A percentile compares a stretch with the other conserved stretches of the same genome.
phyloP scores from a whole-genome alignment of 345 rosid genomes.

The Geranium brycei region DNA sequence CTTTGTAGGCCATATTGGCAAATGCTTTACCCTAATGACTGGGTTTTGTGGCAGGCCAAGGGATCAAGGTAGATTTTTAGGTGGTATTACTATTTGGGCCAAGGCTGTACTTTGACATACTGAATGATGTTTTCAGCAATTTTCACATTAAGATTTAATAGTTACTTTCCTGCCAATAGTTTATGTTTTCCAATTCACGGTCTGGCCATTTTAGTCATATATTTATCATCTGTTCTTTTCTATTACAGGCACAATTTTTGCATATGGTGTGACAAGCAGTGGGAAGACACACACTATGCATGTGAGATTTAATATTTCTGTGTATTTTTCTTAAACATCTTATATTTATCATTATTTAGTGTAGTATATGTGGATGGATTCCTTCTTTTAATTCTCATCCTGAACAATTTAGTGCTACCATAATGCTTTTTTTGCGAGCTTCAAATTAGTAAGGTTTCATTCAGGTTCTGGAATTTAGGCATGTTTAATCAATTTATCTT shows the following conservation, averaged over 20 bases:
- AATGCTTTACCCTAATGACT: background rate
- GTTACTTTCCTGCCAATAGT: background rate
- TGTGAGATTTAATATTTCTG: constrained; percentile 40
- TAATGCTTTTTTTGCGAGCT: background rate
- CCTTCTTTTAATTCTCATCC: background rate
- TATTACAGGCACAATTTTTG: constrained; percentile 80
- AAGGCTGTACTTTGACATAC: background rate
- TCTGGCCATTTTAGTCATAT: background rate
- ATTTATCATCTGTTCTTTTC: constrained; percentile 16
- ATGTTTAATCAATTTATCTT: background rate
- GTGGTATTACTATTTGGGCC: background rate
- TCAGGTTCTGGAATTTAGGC: background rate
- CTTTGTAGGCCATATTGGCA: background rate
- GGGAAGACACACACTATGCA: constrained; percentile 99
- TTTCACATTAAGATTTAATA: background rate
- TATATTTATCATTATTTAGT: background rate
- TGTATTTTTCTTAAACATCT: background rate
- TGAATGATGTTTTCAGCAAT: background rate
- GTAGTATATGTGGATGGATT: background rate
- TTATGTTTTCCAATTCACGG: too few species aligned
- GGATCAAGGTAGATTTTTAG: background rate
- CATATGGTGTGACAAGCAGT: constrained; percentile 99
- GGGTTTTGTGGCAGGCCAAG: background rate
- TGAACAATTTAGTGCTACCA: background rate
- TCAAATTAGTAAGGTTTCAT: background rate